Percentiles rank a stretch among this genome's conserved stretches.
Conservation (phyloP, 2,329 filamentous ascomycete genomes). For the Venturiaceae sp. region DNA sequence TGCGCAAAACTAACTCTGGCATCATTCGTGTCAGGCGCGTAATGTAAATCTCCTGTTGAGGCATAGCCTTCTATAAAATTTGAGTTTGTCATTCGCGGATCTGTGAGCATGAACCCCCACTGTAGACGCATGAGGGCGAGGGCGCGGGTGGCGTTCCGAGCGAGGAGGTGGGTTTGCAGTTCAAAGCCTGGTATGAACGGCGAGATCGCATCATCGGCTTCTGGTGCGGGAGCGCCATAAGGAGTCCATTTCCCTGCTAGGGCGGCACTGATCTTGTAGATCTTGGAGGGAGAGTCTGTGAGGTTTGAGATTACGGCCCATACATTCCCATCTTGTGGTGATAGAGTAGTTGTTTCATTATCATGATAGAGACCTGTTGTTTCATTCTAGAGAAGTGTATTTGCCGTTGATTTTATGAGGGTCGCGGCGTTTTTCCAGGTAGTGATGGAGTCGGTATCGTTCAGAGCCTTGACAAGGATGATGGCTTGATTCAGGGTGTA, state of each 20-base stretch:
- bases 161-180: conserved; percentile 45
- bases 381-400: conserved; percentile 17
- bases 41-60: conserved; percentile 46
- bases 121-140: conserved; percentile 45
- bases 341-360: conserved; percentile 26
- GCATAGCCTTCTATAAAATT: conserved; percentile 52
- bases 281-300: conserved; percentile 21
- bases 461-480: conserved; percentile 16
- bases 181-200: conserved; percentile 51
- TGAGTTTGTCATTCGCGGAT: conserved; percentile 45
- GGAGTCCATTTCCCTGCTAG: conserved; percentile 44
- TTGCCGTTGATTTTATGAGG: conserved; percentile 16
- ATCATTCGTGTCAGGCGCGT: conserved; percentile 44
- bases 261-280: conserved; percentile 31
- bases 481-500: conserved; percentile 17
- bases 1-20: conserved; percentile 32
- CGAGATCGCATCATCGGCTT: conserved; percentile 47
- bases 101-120: conserved; percentile 54
- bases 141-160: conserved; percentile 38
- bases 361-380: conserved; percentile 25
- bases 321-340: conserved; percentile 45
- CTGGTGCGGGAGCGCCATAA: conserved; percentile 45
- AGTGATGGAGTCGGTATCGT: conserved; percentile 14
- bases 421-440: conserved; percentile 11
- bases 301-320: conserved; percentile 43